Evolutionary conservation across 306 rosid species (phyloP).

Genomic region (Glycine latifolia): DNA sequence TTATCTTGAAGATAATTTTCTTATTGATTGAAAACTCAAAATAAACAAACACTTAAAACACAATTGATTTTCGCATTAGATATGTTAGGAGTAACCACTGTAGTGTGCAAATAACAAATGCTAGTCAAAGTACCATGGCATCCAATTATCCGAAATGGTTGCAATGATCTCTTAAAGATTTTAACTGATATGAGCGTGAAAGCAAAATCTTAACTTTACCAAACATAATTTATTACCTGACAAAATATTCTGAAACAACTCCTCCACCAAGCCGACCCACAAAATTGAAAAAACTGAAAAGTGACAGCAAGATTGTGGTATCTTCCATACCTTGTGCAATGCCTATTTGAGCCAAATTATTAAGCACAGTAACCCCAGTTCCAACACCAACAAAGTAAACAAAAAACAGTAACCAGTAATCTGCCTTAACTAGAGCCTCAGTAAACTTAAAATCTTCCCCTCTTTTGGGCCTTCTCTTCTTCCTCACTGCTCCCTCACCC

Average conservation of each 20-base stretch:
- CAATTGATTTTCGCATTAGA: too few species aligned
- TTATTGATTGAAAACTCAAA: too few species aligned
- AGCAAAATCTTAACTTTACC: background rate
- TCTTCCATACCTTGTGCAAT: slow-evolving; percentile 76
- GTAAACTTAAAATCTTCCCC: slow-evolving; percentile 80
- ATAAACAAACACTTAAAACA: too few species aligned
- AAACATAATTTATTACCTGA: slow-evolving; percentile 52
- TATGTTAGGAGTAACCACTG: background rate
- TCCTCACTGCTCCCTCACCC: slow-evolving; percentile 88
- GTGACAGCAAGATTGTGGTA: slow-evolving; percentile 71
- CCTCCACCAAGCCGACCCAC: slow-evolving; percentile 91
- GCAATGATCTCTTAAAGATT: slow-evolving; percentile 6
- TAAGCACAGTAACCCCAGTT: slow-evolving; percentile 82
- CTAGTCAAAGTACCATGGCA: slow-evolving; percentile 4
- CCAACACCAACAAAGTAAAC: slow-evolving; percentile 87
- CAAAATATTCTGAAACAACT: slow-evolving; percentile 82
- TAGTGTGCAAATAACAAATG: background rate
- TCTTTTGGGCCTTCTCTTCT: slow-evolving; percentile 81
- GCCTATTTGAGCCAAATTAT: slow-evolving; percentile 83
- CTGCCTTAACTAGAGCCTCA: slow-evolving; percentile 82
- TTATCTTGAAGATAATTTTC: too few species aligned
- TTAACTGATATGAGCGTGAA: slow-evolving; percentile 1
- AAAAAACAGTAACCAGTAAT: slow-evolving; percentile 83
- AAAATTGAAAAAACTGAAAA: slow-evolving; percentile 82
- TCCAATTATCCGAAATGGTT: background rate